phyloP scores from a whole-genome alignment of 1,284 basidiomycete genomes.

The Irpex rosettiformis region DNA sequence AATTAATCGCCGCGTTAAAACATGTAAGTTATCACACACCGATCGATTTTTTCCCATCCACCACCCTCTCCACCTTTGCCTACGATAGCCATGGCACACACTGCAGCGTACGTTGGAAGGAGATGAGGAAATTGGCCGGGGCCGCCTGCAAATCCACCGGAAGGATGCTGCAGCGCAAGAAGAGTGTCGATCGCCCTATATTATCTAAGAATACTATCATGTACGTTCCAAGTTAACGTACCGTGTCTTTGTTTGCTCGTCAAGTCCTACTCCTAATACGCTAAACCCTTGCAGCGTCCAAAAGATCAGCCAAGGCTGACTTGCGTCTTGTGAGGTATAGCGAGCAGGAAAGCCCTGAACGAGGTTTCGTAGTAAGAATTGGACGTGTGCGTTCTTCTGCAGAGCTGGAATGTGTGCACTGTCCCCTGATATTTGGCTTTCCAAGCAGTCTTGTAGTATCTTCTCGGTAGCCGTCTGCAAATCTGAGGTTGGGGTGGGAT shows the following conservation, averaged over 20 bases:
- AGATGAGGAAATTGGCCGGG: slow-evolving; percentile 88
- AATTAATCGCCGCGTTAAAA: background rate
- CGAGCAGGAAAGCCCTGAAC: slow-evolving; percentile 73
- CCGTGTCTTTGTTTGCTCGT: slow-evolving; percentile 72
- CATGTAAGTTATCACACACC: slow-evolving; percentile 46
- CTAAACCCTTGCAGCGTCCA: slow-evolving; percentile 87
- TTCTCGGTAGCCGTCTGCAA: slow-evolving; percentile 69
- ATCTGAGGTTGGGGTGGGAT: slow-evolving; percentile 60
- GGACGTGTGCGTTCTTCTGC: slow-evolving; percentile 59
- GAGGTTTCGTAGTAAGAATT: slow-evolving; percentile 67
- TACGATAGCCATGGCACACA: slow-evolving; percentile 81
- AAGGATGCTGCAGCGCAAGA: slow-evolving; percentile 72
- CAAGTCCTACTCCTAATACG: slow-evolving; percentile 72
- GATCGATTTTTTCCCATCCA: slow-evolving; percentile 82
- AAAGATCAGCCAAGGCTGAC: slow-evolving; percentile 89
- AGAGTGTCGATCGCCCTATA: slow-evolving; percentile 74
- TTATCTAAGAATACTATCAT: background rate
- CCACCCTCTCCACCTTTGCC: slow-evolving; percentile 85
- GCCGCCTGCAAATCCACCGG: slow-evolving; percentile 91
- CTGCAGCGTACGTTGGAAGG: slow-evolving; percentile 87
- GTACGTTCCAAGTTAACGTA: slow-evolving; percentile 32
- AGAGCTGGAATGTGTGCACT: slow-evolving; percentile 31
- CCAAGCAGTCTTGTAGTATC: slow-evolving; percentile 36
- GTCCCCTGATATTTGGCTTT: slow-evolving; percentile 10
- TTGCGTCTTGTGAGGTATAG: slow-evolving; percentile 86